Percentiles rank a stretch among this genome's conserved stretches.
These are phyloP conservation scores for Leccinum uliginosum DNA, from an alignment of 768 basidiomycete genomes.

Conservation along the genomic window DNA sequence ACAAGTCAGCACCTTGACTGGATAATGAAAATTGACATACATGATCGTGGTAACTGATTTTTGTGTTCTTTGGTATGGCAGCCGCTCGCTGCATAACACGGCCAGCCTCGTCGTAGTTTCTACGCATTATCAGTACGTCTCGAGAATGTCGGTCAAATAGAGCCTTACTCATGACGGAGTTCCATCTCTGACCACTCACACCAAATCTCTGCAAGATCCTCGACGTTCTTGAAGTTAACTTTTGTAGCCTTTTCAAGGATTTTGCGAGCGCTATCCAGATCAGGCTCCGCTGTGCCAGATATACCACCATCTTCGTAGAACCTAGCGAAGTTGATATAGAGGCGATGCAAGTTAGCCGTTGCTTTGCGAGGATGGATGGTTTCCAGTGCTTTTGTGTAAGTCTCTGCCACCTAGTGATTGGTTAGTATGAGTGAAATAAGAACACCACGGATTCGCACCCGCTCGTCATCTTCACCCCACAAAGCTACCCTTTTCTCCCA, in stretches of 20 bases:
- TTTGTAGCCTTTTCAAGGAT: slow-evolving; percentile 91
- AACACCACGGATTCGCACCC: slow-evolving; percentile 44
- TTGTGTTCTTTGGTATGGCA: slow-evolving; percentile 83
- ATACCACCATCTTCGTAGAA: slow-evolving; percentile 97
- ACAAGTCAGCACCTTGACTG: slow-evolving; percentile 11
- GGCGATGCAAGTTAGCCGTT: slow-evolving; percentile 81
- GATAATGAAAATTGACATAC: slow-evolving; percentile 38
- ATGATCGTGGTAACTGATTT: slow-evolving; percentile 93
- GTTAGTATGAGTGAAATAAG: neutral
- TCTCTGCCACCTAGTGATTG: slow-evolving; percentile 72
- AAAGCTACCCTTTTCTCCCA: slow-evolving; percentile 98
- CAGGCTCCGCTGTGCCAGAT: slow-evolving; percentile 70
- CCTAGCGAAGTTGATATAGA: slow-evolving; percentile 94
- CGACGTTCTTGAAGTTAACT: slow-evolving; percentile 90
- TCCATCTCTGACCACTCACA: slow-evolving; percentile 99
- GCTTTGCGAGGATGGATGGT: slow-evolving; percentile 87
- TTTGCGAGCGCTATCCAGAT: slow-evolving; percentile 83
- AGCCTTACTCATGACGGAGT: slow-evolving; percentile 83
- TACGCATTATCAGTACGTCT: slow-evolving; percentile 31
- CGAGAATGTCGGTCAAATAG: neutral
- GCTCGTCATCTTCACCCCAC: slow-evolving; percentile 91
- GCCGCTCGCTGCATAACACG: slow-evolving; percentile 96
- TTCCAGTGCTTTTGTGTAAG: slow-evolving; percentile 85
- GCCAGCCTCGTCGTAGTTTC: slow-evolving; percentile 95
- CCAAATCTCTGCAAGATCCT: slow-evolving; percentile 98